phyloP scores from a whole-genome alignment of 495 filamentous ascomycete species.

The Oleoguttula mirabilis region DNA sequence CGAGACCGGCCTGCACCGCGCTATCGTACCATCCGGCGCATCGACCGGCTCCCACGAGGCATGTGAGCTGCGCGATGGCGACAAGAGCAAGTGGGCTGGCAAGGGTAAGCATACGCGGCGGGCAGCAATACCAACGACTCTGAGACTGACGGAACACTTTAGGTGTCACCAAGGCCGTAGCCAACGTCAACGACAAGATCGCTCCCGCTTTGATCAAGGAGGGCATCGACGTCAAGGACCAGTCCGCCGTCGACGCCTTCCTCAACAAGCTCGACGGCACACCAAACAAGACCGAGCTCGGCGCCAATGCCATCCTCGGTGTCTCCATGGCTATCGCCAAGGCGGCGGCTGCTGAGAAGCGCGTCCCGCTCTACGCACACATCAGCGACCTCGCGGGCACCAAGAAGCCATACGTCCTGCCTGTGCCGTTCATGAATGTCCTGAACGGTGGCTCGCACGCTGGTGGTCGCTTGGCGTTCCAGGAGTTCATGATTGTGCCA shows the following conservation, averaged over 20 bases:
- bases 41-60: constrained; percentile 98
- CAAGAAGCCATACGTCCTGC: constrained; percentile 99
- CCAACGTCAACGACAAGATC: constrained; percentile 91
- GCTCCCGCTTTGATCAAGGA: constrained; percentile 85
- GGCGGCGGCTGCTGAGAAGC: constrained; percentile 97
- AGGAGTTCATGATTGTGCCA: constrained; percentile 99
- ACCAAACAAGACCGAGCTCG: constrained; percentile 92
- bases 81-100: constrained; percentile 92
- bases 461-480: constrained; percentile 96
- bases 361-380: constrained; percentile 92
- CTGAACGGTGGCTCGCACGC: constrained; percentile 98
- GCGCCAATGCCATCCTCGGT: constrained; percentile 97
- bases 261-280: constrained; percentile 93
- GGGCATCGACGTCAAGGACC: constrained; percentile 93
- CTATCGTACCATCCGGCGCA: constrained; percentile 96
- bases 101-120: constrained; percentile 47
- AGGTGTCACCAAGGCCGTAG: constrained; percentile 84
- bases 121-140: constrained; percentile 6
- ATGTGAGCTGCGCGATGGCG: constrained; percentile 95
- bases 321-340: constrained; percentile 94
- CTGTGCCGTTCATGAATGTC: constrained; percentile 99
- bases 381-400: constrained; percentile 96
- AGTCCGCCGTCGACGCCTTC: constrained; percentile 84
- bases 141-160: background rate
- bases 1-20: constrained; percentile 91